Evolutionary conservation across 1,284 basidiomycete species (phyloP).

Genomic region (Cryptococcus hybrid): DNA sequence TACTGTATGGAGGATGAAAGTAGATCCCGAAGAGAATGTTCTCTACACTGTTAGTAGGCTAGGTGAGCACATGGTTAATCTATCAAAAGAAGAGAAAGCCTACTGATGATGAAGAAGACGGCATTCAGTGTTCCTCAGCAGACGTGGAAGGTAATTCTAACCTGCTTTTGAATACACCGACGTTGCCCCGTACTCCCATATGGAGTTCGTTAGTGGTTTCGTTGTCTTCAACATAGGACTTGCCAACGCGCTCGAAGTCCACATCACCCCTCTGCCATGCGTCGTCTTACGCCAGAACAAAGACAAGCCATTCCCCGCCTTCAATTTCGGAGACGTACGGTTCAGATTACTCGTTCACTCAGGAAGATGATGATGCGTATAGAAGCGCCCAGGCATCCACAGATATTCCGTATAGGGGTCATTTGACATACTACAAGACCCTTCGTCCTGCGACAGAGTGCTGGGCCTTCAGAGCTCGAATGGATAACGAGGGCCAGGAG

Average conservation of each 20-base stretch:
- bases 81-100: not conserved
- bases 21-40: conserved; percentile 28
- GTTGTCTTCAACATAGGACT: conserved; percentile 28
- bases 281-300: conserved; percentile 1
- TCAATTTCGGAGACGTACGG: conserved; percentile 4
- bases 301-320: not conserved
- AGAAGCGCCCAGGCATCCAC: not conserved
- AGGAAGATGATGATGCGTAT: not conserved
- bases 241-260: conserved; percentile 8
- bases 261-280: conserved; percentile 9
- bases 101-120: not conserved
- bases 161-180: conserved; percentile 22
- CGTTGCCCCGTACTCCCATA: conserved; percentile 25
- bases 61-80: conserved; percentile 12
- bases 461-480: conserved; percentile 34
- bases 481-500: conserved; percentile 27
- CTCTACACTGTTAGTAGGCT: conserved; percentile 28
- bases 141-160: conserved; percentile 19
- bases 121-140: not conserved
- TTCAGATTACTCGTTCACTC: conserved; percentile 15
- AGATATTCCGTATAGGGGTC: conserved; percentile 29
- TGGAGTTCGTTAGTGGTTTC: conserved; percentile 40
- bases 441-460: conserved; percentile 31
- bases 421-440: conserved; percentile 32
- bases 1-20: conserved; percentile 41